phyloP scores from a whole-genome alignment of 2,329 filamentous ascomycete species.

The Hypoxylon sp. region DNA sequence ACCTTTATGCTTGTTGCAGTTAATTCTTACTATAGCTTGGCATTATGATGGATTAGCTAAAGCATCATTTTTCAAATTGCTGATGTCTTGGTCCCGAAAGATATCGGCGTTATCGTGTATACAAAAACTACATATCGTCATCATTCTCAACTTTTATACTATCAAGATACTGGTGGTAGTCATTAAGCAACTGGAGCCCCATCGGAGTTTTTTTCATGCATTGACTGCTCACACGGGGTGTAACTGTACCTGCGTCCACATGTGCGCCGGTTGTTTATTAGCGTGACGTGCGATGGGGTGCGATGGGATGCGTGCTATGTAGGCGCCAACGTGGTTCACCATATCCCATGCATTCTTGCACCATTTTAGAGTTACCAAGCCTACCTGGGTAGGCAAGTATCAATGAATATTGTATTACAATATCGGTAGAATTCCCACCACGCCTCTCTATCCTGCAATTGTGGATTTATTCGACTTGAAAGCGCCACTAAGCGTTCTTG shows the following conservation, averaged over 20 bases:
- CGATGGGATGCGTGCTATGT: constrained; percentile 26
- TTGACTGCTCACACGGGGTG: constrained; percentile 26
- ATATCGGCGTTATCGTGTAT: not conserved
- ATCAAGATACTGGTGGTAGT: not conserved
- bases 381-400: not conserved
- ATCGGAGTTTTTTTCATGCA: constrained; percentile 34
- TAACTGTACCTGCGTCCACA: constrained; percentile 37
- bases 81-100: too few relatives aligned
- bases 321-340: not conserved
- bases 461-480: not conserved
- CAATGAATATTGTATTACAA: not conserved
- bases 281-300: constrained; percentile 31
- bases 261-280: constrained; percentile 37
- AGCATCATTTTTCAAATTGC: not conserved
- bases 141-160: not conserved
- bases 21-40: constrained; percentile 13
- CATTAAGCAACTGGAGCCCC: not conserved
- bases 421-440: too few relatives aligned
- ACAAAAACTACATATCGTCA: not conserved
- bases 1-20: not conserved
- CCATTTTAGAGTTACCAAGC: not conserved
- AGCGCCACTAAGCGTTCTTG: not conserved
- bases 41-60: not conserved
- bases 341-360: not conserved
- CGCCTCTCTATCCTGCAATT: not conserved